These are phyloP conservation scores for Sphagnum magellanicum DNA, from an alignment of 228 moss, liverwort and hornwort genomes.

Conservation along the genomic window DNA sequence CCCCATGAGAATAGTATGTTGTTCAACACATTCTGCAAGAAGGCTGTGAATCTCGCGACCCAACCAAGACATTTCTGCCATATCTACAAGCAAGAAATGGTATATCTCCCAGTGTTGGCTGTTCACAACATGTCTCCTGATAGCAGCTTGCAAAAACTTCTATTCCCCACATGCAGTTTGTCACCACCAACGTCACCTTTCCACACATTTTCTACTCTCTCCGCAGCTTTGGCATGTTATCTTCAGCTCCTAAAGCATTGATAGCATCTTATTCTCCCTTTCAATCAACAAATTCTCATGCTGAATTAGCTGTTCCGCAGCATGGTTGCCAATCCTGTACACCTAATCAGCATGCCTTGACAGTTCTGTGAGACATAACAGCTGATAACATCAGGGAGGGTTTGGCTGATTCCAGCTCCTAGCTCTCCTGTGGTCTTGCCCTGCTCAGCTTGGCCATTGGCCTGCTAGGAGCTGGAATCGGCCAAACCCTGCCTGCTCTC, in stretches of 20 bases:
- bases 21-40: slow-evolving; percentile 44
- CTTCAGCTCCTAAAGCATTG: neutral
- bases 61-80: slow-evolving; percentile 23
- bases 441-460: too few relatives aligned
- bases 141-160: slow-evolving; percentile 36
- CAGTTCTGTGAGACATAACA: too few relatives aligned
- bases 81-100: slow-evolving; percentile 56
- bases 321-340: too few relatives aligned
- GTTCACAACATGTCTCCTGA: slow-evolving; percentile 53
- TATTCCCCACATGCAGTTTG: neutral
- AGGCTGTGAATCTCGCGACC: slow-evolving; percentile 27
- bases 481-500: too few relatives aligned
- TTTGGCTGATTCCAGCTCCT: too few relatives aligned
- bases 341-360: too few relatives aligned
- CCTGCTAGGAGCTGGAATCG: too few relatives aligned
- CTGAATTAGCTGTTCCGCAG: neutral
- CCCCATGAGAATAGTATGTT: slow-evolving; percentile 31
- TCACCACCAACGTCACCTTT: too few relatives aligned
- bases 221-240: neutral
- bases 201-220: too few relatives aligned
- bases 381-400: too few relatives aligned
- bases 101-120: slow-evolving; percentile 60
- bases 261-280: neutral
- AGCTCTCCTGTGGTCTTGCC: too few relatives aligned
- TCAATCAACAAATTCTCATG: neutral